Base-by-base conservation (phyloP, 2,329 filamentous ascomycete species). In the Cytospora leucostoma region DNA sequence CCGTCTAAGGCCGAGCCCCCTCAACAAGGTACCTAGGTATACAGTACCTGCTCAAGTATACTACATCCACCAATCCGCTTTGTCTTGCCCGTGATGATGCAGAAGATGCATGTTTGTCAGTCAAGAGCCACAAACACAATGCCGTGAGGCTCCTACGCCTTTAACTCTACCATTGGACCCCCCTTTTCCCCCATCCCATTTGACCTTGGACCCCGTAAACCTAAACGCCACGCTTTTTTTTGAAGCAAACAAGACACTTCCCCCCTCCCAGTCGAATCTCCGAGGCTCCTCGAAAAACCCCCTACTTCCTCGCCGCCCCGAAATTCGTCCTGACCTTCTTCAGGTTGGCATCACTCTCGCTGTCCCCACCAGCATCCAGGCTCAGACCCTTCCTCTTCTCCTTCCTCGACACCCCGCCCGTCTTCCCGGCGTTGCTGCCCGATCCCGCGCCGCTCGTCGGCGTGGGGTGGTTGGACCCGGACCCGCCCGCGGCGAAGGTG, bases 251-350 rank as follows among this genome's bases (percentile, higher is more conserved):
- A 47, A 27, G 27, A 27, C 27, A 27, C 12, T 10, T 8, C 15
- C 15, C 5, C 15, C 13, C 34, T 38, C 34, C 15, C 19, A 50
- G 34, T 11, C 13, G 19, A 32, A 51, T 7, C 7, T 12, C 3
- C 3, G 8, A 11, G n/a, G 4, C 12, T 40, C 37, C n/a, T 11
- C 51, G 49, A 40, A 55, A 55, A 55, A 27, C 32, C 5, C 19
- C 51, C 59, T 61, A 61, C 70, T 84, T 86, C 61, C 83, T 78
- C 35, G 78, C 77, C 0, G 82, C 80, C 17, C 84, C 84, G 71
- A 87, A 86, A 69, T 83, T 83, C 3, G 84, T 86, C 66, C 84
- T 77, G 61, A 84, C 82, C 73, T 86, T 81, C 70, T 82, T 87
- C 55, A 76, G 72, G 56, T 74, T 74, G 17, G 78, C 76, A 62